A percentile compares a stretch with the other conserved stretches of the same genome.
Evolutionary conservation across 192 early-diverging fungal genomes (phyloP).

Genomic region (Coemansia umbellata): DNA sequence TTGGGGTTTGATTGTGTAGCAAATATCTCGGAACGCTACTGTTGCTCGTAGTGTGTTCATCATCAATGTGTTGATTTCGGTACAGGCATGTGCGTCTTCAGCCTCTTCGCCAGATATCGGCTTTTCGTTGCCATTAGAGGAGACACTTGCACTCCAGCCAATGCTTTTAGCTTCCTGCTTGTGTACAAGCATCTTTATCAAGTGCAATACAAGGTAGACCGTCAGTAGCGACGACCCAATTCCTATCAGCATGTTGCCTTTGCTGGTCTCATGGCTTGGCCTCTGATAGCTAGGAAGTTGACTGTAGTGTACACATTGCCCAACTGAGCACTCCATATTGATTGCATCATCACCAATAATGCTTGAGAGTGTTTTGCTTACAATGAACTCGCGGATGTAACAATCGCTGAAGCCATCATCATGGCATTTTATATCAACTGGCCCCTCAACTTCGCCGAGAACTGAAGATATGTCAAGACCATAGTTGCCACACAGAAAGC

Average conservation of each 20-base stretch:
- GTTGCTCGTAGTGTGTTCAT: conserved; percentile 16
- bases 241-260: conserved; percentile 32
- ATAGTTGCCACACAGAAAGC: conserved; percentile 81
- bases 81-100: not conserved
- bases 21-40: conserved; percentile 37
- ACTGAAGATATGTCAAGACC: conserved; percentile 81
- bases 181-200: conserved; percentile 28
- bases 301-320: conserved; percentile 85
- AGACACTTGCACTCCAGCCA: too few relatives aligned
- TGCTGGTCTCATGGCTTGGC: conserved; percentile 19
- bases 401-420: conserved; percentile 79
- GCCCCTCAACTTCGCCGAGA: conserved; percentile 74
- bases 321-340: conserved; percentile 69
- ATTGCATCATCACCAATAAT: conserved; percentile 85
- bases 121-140: not conserved
- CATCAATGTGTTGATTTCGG: conserved; percentile 28
- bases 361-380: conserved; percentile 34
- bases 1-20: conserved; percentile 31
- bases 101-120: too few relatives aligned
- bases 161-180: not conserved
- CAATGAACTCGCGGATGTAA: conserved; percentile 57
- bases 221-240: conserved; percentile 41
- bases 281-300: conserved; percentile 74
- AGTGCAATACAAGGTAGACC: conserved; percentile 27
- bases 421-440: conserved; percentile 65